phyloP scores from a whole-genome alignment of 2,329 filamentous ascomycete species.

The Didymella pomorum region DNA sequence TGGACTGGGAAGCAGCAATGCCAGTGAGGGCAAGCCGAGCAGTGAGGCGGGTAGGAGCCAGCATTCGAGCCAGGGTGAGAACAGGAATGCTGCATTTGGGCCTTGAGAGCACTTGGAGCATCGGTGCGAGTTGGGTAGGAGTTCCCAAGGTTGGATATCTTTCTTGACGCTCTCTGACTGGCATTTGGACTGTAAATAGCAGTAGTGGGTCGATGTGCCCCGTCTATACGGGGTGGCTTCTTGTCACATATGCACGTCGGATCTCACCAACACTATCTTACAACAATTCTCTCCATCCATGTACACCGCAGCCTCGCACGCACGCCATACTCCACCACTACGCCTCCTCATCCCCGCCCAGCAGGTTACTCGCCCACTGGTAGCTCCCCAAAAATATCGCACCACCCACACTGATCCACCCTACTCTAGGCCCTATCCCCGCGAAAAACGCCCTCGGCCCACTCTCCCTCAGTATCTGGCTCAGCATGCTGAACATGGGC shows the following conservation, averaged over 20 bases:
- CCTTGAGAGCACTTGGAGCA: conserved; percentile 14
- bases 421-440: conserved; percentile 80
- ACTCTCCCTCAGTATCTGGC: conserved; percentile 68
- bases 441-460: conserved; percentile 76
- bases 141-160: not conserved
- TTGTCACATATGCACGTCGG: conserved; percentile 1
- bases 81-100: conserved; percentile 29
- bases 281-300: too few relatives aligned
- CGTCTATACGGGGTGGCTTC: not conserved
- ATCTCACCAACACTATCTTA: conserved; percentile 6
- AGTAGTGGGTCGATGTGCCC: not conserved
- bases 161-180: conserved; percentile 9
- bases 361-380: conserved; percentile 82
- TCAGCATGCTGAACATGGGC: conserved; percentile 67
- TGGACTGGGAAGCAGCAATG: conserved; percentile 32
- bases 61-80: conserved; percentile 30
- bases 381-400: conserved; percentile 95
- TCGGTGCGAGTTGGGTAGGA: not conserved
- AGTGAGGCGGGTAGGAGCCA: conserved; percentile 41
- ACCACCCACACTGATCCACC: conserved; percentile 94
- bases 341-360: conserved; percentile 58
- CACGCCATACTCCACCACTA: too few relatives aligned
- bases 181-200: conserved; percentile 13
- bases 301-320: too few relatives aligned
- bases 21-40: conserved; percentile 45